Conservation (phyloP, 495 filamentous ascomycete genomes). For the Podospora didyma region DNA sequence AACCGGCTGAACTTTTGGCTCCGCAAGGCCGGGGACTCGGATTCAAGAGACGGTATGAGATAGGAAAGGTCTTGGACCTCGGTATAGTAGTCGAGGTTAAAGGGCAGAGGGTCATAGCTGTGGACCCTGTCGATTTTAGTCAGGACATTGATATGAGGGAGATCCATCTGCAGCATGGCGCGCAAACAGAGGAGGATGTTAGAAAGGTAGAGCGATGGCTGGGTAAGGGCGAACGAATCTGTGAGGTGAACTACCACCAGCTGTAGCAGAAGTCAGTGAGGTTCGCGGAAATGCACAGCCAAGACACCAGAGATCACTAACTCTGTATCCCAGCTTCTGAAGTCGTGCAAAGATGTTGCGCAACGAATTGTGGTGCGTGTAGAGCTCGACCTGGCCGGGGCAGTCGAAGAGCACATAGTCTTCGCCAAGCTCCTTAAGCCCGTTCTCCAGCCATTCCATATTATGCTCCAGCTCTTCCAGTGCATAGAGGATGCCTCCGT, state of each 20-base stretch:
- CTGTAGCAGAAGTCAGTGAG: conserved; percentile 42
- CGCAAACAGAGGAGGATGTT: conserved; percentile 87
- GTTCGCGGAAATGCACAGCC: too few relatives aligned
- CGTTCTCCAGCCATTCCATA: conserved; percentile 81
- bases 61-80: conserved; percentile 92
- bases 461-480: conserved; percentile 94
- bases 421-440: conserved; percentile 71
- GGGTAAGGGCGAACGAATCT: conserved; percentile 85
- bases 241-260: conserved; percentile 85
- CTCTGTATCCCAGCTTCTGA: conserved; percentile 89
- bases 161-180: conserved; percentile 95
- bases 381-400: conserved; percentile 93
- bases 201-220: conserved; percentile 91
- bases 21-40: conserved; percentile 49
- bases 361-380: conserved; percentile 87
- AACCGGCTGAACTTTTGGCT: conserved; percentile 73
- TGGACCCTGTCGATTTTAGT: conserved; percentile 93
- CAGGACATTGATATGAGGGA: conserved; percentile 90
- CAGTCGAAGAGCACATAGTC: conserved; percentile 96
- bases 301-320: conserved; percentile 40
- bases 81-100: conserved; percentile 94
- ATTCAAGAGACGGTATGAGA: conserved; percentile 72
- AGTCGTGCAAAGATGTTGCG: conserved; percentile 86
- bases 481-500: conserved; percentile 87
- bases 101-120: conserved; percentile 74